These are phyloP conservation scores for Mycotypha africana DNA, from an alignment of 371 early-diverging fungal species.

Conservation along the genomic window DNA sequence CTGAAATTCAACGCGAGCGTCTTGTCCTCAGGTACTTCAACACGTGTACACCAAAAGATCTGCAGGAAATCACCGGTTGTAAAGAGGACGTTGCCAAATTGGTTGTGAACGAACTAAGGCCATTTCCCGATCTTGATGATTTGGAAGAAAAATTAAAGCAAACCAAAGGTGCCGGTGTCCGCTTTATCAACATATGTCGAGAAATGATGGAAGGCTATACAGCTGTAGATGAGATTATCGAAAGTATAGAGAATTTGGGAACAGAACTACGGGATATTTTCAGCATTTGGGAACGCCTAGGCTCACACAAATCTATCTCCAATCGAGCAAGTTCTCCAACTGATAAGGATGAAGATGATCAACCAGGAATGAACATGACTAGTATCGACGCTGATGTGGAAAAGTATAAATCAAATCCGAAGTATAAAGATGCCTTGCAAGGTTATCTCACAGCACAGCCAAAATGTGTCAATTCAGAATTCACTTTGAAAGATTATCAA, in stretches of 20 bases:
- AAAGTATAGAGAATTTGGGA: conserved; percentile 53
- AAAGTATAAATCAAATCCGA: conserved; percentile 2
- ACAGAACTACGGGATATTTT: conserved; percentile 43
- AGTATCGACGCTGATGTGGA: conserved; percentile 13
- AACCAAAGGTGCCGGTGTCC: conserved; percentile 52
- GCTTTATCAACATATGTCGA: conserved; percentile 55
- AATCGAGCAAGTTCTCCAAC: neutral
- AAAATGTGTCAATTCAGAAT: conserved; percentile 38
- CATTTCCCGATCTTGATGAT: conserved; percentile 54
- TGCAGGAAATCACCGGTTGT: conserved; percentile 62
- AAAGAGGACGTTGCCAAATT: conserved; percentile 54
- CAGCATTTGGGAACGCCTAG: conserved; percentile 44
- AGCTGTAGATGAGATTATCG: conserved; percentile 71
- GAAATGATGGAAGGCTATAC: conserved; percentile 66
- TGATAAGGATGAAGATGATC: neutral
- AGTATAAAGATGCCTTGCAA: conserved; percentile 34
- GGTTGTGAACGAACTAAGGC: conserved; percentile 50
- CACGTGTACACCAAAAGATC: conserved; percentile 43
- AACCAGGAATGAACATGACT: conserved; percentile 19
- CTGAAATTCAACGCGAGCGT: conserved; percentile 30
- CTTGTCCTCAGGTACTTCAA: conserved; percentile 56
- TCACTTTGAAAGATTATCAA: conserved; percentile 86
- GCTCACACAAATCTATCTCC: conserved; percentile 10
- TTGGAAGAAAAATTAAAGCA: conserved; percentile 49
- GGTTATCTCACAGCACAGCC: conserved; percentile 55